Base-by-base conservation (phyloP, 768 basidiomycete species). In the Lanmaoa pseudosensibilis region DNA sequence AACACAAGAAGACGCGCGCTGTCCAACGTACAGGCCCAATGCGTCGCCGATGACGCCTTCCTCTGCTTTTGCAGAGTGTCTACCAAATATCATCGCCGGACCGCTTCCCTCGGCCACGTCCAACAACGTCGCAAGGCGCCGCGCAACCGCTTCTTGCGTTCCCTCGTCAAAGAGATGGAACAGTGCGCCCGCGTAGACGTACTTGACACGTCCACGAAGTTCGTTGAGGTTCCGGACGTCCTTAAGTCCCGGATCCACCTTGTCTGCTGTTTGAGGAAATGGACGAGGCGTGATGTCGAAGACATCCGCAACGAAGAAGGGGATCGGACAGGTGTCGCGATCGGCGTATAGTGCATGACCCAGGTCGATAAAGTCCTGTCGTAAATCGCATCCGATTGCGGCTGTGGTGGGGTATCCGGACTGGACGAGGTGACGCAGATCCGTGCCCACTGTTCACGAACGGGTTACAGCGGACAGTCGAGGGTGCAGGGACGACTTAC, bases 281-380 rank as follows among this genome's bases (percentile, higher is more conserved):
- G 27, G 27, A 13, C 19, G 5, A 3, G 2, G 15, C 7, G n/a
- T 10, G 15, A 27, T 30, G 38, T 50, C 38, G 13, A 50, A 39
- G 13, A 30, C 18, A n/a, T 50, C 37, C 27, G 8, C 27, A 10
- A 39, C 49, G 10, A 50, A 32, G 6, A 50, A 41, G 2, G 48
- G 37, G 36, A 50, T 19, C 18, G 36, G 37, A 13, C 25, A 50
- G 8, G 37, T 50, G n/a, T 39, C 48, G 6, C 23, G 18, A n/a
- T 50, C 36, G 4, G 25, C 36, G 13, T 38, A 50, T 7, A 49
- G n/a, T 27, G 23, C 25, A 5, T 38, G 12, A 19, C 36, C 48
- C n/a, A 45, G 15, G 5, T 57, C 52, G 33, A 56, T 48, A 27
- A 57, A 57, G 10, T 48, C 56, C 0, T 15, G 25, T 34, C 52